These are phyloP conservation scores for Neurospora pannonica DNA, from an alignment of 495 filamentous ascomycete species.

Conservation along the genomic window DNA sequence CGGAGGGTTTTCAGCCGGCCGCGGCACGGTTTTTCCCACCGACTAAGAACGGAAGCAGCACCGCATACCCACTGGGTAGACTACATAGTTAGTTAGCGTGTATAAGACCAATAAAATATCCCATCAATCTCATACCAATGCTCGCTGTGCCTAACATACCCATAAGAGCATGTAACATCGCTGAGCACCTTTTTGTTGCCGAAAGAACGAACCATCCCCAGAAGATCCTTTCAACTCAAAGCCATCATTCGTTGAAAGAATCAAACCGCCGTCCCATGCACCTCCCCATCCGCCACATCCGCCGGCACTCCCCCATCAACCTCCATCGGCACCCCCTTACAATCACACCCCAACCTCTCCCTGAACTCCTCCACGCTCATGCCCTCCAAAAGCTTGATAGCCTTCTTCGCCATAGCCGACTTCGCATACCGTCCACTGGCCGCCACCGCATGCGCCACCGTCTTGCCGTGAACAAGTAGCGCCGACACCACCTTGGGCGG, in stretches of 20 bases:
- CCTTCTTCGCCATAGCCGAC: constrained; percentile 59
- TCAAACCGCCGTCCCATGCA: constrained; percentile 8
- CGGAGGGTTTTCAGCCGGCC: no score
- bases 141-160: neutral
- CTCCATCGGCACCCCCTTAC: constrained; percentile 22
- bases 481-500: constrained; percentile 53
- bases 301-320: neutral
- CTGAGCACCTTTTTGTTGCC: neutral
- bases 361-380: constrained; percentile 52
- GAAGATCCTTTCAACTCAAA: no score
- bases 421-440: constrained; percentile 63
- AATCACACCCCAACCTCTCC: constrained; percentile 52
- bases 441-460: constrained; percentile 52
- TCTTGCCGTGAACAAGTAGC: constrained; percentile 64
- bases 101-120: no score
- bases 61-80: no score
- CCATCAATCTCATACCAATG: no score
- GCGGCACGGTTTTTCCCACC: no score
- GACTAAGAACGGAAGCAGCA: no score
- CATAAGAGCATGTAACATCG: neutral
- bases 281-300: neutral
- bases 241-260: no score
- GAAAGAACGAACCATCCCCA: neutral
- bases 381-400: constrained; percentile 47
- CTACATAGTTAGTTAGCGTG: no score